These are phyloP conservation scores for Craterostigma plantagineum DNA, from an alignment of 257 asterid genomes.

Conservation along the genomic window DNA sequence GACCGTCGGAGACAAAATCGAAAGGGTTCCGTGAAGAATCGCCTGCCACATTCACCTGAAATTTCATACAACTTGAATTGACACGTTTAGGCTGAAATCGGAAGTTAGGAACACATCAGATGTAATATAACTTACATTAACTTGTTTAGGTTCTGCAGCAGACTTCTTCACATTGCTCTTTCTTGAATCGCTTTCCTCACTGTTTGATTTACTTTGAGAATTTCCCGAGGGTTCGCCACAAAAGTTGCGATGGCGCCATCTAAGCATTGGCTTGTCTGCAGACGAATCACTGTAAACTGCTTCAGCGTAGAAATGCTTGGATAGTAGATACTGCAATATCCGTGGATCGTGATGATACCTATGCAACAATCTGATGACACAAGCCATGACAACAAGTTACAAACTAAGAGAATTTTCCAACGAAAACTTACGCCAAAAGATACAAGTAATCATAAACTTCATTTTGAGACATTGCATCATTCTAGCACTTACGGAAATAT, in stretches of 20 bases:
- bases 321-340: conserved; percentile 16
- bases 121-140: conserved; percentile 19
- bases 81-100: too few relatives aligned
- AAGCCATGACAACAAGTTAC: conserved; percentile 8
- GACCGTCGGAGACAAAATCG: conserved; percentile 39
- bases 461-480: too few relatives aligned
- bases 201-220: conserved; percentile 14
- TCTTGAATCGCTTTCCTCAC: conserved; percentile 12
- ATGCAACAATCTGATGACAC: conserved; percentile 36
- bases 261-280: conserved; percentile 27
- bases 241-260: conserved; percentile 46
- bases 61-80: too few relatives aligned
- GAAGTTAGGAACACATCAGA: background rate
- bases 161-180: conserved; percentile 14
- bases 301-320: conserved; percentile 53
- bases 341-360: conserved; percentile 21
- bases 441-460: too few relatives aligned
- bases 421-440: background rate
- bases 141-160: conserved; percentile 16
- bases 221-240: conserved; percentile 15
- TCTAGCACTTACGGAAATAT: too few relatives aligned
- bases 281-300: conserved; percentile 51
- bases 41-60: conserved; percentile 21
- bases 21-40: conserved; percentile 33
- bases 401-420: conserved; percentile 3